Percentiles rank a stretch among this genome's conserved stretches.
These are phyloP conservation scores for Sordaria brevicollis DNA, from an alignment of 495 filamentous ascomycete species.

Conservation along the genomic window DNA sequence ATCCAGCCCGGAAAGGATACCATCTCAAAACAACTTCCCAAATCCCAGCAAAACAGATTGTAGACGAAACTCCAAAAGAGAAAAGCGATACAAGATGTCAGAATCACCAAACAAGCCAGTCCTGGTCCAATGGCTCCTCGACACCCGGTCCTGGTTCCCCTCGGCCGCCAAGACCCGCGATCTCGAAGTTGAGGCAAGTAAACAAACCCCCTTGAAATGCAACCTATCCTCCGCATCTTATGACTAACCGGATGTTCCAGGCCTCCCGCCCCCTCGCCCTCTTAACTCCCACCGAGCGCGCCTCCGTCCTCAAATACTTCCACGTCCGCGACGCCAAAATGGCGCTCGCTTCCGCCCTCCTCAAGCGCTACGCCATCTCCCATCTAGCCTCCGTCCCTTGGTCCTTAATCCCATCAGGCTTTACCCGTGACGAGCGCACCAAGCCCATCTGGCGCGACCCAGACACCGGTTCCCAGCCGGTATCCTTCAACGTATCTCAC, in stretches of 20 bases:
- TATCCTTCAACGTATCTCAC: conserved; percentile 85
- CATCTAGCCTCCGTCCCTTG: conserved; percentile 53
- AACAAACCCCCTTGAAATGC: neutral
- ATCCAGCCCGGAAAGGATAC: neutral
- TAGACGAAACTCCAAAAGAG: neutral
- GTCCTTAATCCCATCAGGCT: conserved; percentile 36
- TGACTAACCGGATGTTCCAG: no score
- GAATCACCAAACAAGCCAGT: conserved; percentile 3
- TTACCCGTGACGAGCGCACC: conserved; percentile 46
- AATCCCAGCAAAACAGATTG: neutral
- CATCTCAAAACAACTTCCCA: neutral
- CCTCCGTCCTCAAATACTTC: conserved; percentile 44
- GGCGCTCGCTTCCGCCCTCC: conserved; percentile 60
- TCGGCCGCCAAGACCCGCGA: conserved; percentile 27
- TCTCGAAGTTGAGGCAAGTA: conserved; percentile 31
- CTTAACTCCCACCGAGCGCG: conserved; percentile 42
- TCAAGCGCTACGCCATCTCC: conserved; percentile 69
- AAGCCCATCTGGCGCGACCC: conserved; percentile 48
- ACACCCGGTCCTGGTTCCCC: conserved; percentile 36
- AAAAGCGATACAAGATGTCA: neutral
- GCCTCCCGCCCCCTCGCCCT: conserved; percentile 46
- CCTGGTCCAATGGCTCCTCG: conserved; percentile 37
- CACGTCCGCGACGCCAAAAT: conserved; percentile 56
- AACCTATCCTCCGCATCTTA: neutral
- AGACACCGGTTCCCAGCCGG: conserved; percentile 18